phyloP scores from a whole-genome alignment of 805 yeast genomes.

The Teunomyces funiuensis region DNA sequence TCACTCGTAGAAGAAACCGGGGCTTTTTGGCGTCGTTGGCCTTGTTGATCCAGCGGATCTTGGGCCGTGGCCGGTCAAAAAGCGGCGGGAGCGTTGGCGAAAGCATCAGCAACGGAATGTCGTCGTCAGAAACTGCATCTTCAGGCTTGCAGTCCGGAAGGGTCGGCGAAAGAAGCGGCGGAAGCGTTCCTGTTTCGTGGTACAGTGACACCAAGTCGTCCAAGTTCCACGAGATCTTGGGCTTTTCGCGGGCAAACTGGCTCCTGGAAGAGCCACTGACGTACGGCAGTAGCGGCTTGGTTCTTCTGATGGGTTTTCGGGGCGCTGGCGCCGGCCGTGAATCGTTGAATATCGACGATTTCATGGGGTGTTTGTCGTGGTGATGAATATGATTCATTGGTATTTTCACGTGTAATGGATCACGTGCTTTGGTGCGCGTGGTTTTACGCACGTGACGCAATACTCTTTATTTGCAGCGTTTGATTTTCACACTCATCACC shows the following conservation, averaged over 20 bases:
- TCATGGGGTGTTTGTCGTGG: too few relatives aligned
- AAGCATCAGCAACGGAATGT: constrained; percentile 29
- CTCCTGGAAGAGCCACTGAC: constrained; percentile 9
- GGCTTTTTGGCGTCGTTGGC: constrained; percentile 23
- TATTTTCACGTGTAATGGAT: too few relatives aligned
- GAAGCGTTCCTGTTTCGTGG: constrained; percentile 32
- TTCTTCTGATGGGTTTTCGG: constrained; percentile 10
- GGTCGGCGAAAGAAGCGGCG: constrained; percentile 41
- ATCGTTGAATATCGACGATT: constrained; percentile 30
- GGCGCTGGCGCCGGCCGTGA: constrained; percentile 11
- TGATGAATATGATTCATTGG: too few relatives aligned
- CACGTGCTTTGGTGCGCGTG: too few relatives aligned
- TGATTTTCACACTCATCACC: not conserved
- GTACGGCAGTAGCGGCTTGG: constrained; percentile 20
- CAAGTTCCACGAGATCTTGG: constrained; percentile 32
- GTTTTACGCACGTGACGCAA: too few relatives aligned
- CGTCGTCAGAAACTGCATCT: constrained; percentile 18
- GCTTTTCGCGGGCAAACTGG: constrained; percentile 1
- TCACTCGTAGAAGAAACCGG: constrained; percentile 25
- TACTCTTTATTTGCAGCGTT: too few relatives aligned
- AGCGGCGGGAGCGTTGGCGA: constrained; percentile 35
- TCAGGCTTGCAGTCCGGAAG: constrained; percentile 22
- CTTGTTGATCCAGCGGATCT: constrained; percentile 29
- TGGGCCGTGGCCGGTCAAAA: constrained; percentile 14
- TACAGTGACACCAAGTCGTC: constrained; percentile 39